Evolutionary conservation across 2,329 filamentous ascomycete genomes (phyloP).

Genomic region (Neurospora crassa): DNA sequence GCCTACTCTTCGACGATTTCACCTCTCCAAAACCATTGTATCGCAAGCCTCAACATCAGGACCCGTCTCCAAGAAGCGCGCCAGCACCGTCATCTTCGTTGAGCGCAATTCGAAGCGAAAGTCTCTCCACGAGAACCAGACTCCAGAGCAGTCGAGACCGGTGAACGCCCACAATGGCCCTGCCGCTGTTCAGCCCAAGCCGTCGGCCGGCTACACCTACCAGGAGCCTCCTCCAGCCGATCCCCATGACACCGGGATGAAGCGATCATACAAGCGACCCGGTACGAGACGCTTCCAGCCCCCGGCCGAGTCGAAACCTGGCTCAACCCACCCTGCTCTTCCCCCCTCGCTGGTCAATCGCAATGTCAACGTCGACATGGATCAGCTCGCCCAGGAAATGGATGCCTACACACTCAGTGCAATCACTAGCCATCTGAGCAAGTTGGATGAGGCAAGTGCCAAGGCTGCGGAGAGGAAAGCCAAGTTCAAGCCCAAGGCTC

Average conservation of each 20-base stretch:
- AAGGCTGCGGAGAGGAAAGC: slow-evolving; percentile 17
- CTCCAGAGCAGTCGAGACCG: slow-evolving; percentile 9
- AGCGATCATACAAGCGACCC: slow-evolving; percentile 11
- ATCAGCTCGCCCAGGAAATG: slow-evolving; percentile 44
- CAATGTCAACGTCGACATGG: slow-evolving; percentile 30
- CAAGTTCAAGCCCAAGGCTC: slow-evolving; percentile 47
- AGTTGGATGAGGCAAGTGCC: slow-evolving; percentile 31
- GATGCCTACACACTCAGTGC: slow-evolving; percentile 49
- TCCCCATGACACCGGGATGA: not conserved
- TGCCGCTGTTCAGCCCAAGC: not conserved
- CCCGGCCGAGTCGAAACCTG: not conserved
- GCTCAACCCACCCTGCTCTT: slow-evolving; percentile 8
- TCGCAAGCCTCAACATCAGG: slow-evolving; percentile 5
- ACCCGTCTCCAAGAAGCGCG: slow-evolving; percentile 16
- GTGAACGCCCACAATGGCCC: not conserved
- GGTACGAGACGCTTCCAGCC: slow-evolving; percentile 4
- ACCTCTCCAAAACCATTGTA: slow-evolving; percentile 15
- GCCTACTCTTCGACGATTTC: slow-evolving; percentile 16
- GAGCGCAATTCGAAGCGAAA: slow-evolving; percentile 15
- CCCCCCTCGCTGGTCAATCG: slow-evolving; percentile 13
- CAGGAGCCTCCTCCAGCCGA: not conserved
- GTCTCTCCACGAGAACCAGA: not conserved
- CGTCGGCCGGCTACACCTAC: not conserved
- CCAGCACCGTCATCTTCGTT: slow-evolving; percentile 16
- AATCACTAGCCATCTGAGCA: slow-evolving; percentile 43